Evolutionary conservation across 495 filamentous ascomycete species (phyloP), one percentile per base, ranked within the genome.

Genomic region (Friedmanniomyces simplex): DNA sequence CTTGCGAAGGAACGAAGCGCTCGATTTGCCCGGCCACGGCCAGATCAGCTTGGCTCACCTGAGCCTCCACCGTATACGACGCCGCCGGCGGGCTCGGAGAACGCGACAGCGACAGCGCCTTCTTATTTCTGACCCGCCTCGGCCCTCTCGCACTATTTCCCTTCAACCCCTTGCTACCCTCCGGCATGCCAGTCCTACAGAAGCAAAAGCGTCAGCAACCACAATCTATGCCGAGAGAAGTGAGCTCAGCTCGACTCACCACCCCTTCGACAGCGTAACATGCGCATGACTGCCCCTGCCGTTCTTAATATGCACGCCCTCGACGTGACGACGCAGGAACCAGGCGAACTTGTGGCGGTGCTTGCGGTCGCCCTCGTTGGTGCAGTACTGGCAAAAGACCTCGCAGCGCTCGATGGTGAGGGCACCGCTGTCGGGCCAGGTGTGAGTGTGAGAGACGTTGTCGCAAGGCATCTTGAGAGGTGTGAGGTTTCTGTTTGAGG

Each of bases 301-400:
- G 2, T 37, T 32, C 12, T 32, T 26, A 34, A 54, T 54, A 18
- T 54, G 51, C n/a, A 54, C 51, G 34, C n/a, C 21, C 1, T 43
- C 11, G 34, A 54, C 51, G 20, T 54, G 51, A 22, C 51, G 51
- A 43, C 51, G 51, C 34, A 54, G 26, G 51, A 54, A 54, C 51
- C 51, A 54, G 24, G 34, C 51, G 51, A 54, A 54, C 20, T 54
- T 54, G 20, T 20, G 32, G 34, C 37, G 20, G 51, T 42, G 51
- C 51, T 54, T 41, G 20, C 28, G 28, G 34, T 43, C 51, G 13
- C 11, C 51, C 2, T 26, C 32, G 20, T 37, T 41, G 12, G 24
- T n/a, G 45, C 55, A 58, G 55, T 58, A 58, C n/a, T 42, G 45
- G 55, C 55, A 58, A 47, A 36, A 50, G 24, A 30, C 36, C 30